A percentile compares a stretch with the other conserved stretches of the same genome.
Evolutionary conservation across 1,284 basidiomycete species (phyloP).

Genomic region (Ustilago xerochloae): DNA sequence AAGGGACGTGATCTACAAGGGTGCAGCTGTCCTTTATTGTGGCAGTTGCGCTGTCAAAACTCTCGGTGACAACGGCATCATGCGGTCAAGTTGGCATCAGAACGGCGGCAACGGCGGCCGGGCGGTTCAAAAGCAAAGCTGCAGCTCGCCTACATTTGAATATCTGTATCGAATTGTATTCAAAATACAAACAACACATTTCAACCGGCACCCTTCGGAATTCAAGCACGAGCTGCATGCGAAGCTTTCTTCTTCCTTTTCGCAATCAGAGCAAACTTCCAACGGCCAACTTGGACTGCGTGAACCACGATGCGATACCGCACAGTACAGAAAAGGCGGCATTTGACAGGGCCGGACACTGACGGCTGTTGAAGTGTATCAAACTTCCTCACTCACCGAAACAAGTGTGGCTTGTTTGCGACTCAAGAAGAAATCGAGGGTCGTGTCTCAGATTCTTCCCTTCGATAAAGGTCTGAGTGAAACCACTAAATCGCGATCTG

Average conservation of each 20-base stretch:
- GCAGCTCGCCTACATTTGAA: background rate
- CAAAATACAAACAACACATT: background rate
- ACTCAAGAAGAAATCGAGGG: too few species aligned
- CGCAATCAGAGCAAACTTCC: background rate
- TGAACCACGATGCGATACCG: background rate
- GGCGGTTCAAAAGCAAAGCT: conserved; percentile 1
- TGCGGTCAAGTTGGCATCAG: background rate
- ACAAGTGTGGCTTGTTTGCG: too few species aligned
- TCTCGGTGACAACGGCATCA: conserved; percentile 18
- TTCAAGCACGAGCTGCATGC: conserved; percentile 15
- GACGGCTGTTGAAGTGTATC: too few species aligned
- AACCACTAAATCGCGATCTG: too few species aligned
- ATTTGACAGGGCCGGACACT: too few species aligned
- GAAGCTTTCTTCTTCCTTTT: conserved; percentile 17
- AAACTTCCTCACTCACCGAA: too few species aligned
- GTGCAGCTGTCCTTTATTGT: background rate
- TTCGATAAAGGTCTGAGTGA: too few species aligned
- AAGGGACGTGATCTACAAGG: conserved; percentile 11
- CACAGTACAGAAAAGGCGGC: too few species aligned
- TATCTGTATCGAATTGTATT: background rate
- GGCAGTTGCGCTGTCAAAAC: background rate
- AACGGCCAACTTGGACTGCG: background rate
- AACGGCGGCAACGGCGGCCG: conserved; percentile 18
- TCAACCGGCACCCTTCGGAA: background rate
- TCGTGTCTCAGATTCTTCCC: too few species aligned